Evolutionary conservation across 2,329 filamentous ascomycete species (phyloP).

Genomic region (Harringtonia lauricola): DNA sequence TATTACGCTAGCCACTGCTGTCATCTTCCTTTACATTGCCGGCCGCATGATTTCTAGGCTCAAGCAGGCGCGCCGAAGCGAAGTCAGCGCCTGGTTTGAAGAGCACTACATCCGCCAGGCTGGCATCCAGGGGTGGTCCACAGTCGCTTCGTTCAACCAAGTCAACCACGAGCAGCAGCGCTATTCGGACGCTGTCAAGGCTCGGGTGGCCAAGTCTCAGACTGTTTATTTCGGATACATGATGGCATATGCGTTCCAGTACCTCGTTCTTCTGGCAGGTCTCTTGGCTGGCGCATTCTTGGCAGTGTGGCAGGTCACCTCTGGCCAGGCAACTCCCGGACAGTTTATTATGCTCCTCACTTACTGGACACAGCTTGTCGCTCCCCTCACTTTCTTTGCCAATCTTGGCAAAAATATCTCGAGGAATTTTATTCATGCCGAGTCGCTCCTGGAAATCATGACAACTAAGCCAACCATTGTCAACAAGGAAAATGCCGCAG

Average conservation of each 20-base stretch:
- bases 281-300: slow-evolving; percentile 52
- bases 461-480: slow-evolving; percentile 42
- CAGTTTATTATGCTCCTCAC: slow-evolving; percentile 61
- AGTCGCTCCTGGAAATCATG: slow-evolving; percentile 47
- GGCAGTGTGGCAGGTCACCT: slow-evolving; percentile 54
- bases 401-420: slow-evolving; percentile 44
- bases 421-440: slow-evolving; percentile 44
- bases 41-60: slow-evolving; percentile 39
- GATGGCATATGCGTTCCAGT: slow-evolving; percentile 43
- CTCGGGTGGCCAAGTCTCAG: slow-evolving; percentile 25
- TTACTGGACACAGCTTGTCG: slow-evolving; percentile 64
- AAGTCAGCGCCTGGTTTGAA: slow-evolving; percentile 41
- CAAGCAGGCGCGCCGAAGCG: slow-evolving; percentile 35
- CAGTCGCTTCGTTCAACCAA: slow-evolving; percentile 49
- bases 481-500: slow-evolving; percentile 37
- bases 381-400: slow-evolving; percentile 60
- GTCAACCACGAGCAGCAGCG: slow-evolving; percentile 43
- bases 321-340: slow-evolving; percentile 48
- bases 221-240: slow-evolving; percentile 32
- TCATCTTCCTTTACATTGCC: slow-evolving; percentile 44
- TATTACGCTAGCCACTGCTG: slow-evolving; percentile 46
- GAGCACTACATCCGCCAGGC: slow-evolving; percentile 44
- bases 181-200: slow-evolving; percentile 38
- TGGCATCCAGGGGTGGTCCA: slow-evolving; percentile 48
- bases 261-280: slow-evolving; percentile 56